Evolutionary conservation across 768 basidiomycete species (phyloP).

Genomic region (Rhizopogon salebrosus): DNA sequence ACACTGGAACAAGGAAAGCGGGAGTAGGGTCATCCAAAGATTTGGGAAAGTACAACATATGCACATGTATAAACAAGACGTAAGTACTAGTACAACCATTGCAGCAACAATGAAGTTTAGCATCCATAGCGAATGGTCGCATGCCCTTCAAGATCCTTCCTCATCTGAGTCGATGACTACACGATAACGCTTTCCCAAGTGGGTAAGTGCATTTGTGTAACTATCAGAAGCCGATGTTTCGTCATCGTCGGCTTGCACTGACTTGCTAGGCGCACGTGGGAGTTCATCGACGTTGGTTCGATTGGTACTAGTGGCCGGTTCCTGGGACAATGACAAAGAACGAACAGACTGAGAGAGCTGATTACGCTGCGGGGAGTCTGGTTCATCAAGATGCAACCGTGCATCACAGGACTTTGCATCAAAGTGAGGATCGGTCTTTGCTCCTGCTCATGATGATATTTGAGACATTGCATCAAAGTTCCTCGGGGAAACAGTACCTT

Average conservation of each 20-base stretch:
- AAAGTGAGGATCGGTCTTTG: background rate
- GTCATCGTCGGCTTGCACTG: too few relatives aligned
- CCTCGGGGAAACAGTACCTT: background rate
- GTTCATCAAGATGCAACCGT: background rate
- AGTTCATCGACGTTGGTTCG: background rate
- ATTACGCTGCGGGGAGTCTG: background rate
- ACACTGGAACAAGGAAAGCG: too few relatives aligned
- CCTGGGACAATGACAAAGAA: background rate
- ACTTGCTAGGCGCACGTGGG: background rate
- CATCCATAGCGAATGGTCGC: too few relatives aligned
- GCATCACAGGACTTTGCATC: background rate
- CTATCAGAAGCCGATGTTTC: background rate
- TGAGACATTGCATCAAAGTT: background rate
- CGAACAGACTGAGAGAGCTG: background rate
- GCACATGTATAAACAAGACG: too few relatives aligned
- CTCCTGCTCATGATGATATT: background rate
- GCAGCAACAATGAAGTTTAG: too few relatives aligned
- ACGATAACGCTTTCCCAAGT: background rate
- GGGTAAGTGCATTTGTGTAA: background rate
- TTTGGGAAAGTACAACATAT: too few relatives aligned
- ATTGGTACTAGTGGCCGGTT: background rate
- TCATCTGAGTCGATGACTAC: background rate
- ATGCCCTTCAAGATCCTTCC: too few relatives aligned
- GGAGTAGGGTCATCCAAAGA: too few relatives aligned
- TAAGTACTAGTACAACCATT: too few relatives aligned